These are phyloP conservation scores for Hibiscus trionum DNA, from an alignment of 345 rosid genomes.

Conservation along the genomic window DNA sequence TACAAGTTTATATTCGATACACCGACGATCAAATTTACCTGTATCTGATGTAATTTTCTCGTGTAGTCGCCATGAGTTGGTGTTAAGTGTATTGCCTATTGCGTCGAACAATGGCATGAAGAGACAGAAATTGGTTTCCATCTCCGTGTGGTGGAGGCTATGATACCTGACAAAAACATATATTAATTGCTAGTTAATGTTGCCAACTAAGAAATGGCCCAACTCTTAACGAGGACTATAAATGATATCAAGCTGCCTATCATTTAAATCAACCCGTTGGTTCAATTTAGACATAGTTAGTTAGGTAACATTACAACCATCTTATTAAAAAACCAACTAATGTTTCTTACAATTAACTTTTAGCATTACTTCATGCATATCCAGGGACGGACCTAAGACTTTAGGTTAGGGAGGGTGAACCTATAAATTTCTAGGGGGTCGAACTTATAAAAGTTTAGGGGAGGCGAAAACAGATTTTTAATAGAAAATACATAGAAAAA, in stretches of 20 bases:
- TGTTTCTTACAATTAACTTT: too few relatives aligned
- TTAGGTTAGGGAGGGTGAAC: too few relatives aligned
- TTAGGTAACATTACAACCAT: too few relatives aligned
- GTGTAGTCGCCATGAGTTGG: conserved; percentile 66
- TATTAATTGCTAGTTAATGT: neutral
- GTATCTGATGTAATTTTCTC: conserved; percentile 32
- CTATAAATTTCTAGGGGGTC: too few relatives aligned
- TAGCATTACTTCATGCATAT: neutral
- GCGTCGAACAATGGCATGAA: conserved; percentile 95
- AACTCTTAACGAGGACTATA: neutral
- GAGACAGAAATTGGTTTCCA: conserved; percentile 80
- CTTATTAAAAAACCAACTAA: neutral
- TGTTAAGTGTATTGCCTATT: conserved; percentile 65
- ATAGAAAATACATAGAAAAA: too few relatives aligned
- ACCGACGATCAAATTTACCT: conserved; percentile 20
- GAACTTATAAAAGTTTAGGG: too few relatives aligned
- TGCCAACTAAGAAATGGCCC: neutral
- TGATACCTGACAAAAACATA: conserved; percentile 53
- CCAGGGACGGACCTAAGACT: too few relatives aligned
- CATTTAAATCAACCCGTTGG: neutral
- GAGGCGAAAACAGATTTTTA: too few relatives aligned
- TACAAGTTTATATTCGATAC: neutral
- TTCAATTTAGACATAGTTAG: too few relatives aligned
- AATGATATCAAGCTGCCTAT: neutral
- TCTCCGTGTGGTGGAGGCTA: conserved; percentile 69